A percentile compares a stretch with the other conserved stretches of the same genome.
These are phyloP conservation scores for Hymenotorrendiella dingleyae DNA, from an alignment of 2,329 filamentous ascomycete species.

Conservation along the genomic window DNA sequence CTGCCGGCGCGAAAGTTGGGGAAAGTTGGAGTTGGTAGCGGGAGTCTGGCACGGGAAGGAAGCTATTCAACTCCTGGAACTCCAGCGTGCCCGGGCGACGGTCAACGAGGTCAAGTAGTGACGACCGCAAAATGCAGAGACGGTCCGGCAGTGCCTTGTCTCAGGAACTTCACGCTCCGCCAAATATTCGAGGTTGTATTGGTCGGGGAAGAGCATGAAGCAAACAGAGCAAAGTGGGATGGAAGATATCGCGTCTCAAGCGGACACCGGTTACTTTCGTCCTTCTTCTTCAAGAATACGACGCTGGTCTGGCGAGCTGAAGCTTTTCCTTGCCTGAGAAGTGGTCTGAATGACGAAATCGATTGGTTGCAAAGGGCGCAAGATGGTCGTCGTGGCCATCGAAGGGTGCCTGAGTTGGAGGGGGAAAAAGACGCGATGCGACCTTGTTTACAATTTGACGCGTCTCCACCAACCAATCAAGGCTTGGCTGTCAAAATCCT, in stretches of 20 bases:
- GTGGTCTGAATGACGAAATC: slow-evolving; percentile 1
- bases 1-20: too few species aligned
- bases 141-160: too few species aligned
- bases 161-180: background rate
- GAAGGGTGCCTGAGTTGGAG: too few species aligned
- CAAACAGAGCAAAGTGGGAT: background rate
- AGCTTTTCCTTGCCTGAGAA: background rate
- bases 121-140: too few species aligned
- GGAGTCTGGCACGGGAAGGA: too few species aligned
- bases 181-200: background rate
- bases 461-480: slow-evolving; percentile 2
- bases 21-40: too few species aligned
- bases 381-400: background rate
- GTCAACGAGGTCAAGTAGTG: too few species aligned
- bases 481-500: too few species aligned
- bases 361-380: background rate
- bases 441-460: slow-evolving; percentile 4
- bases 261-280: too few species aligned
- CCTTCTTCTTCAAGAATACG: slow-evolving; percentile 1
- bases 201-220: background rate
- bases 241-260: too few species aligned
- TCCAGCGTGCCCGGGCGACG: too few species aligned
- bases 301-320: background rate
- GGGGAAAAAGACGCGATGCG: background rate
- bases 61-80: too few species aligned